phyloP scores from a whole-genome alignment of 2,329 filamentous ascomycete species.

The Aspergillus sp. region DNA sequence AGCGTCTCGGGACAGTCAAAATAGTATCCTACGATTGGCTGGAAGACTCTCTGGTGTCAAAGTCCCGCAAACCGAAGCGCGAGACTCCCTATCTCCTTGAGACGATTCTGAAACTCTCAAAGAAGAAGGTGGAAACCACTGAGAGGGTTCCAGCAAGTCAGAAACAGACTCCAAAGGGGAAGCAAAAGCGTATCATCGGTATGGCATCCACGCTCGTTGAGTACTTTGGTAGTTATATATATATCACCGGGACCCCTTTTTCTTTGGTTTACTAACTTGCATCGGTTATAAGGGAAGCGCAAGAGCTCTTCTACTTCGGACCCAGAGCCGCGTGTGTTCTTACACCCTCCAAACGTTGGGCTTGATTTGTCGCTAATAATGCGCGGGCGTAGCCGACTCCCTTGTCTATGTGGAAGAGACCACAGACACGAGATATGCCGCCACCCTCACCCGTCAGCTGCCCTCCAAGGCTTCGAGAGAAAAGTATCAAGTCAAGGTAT shows the following conservation, averaged over 20 bases:
- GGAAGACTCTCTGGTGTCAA: conserved; percentile 41
- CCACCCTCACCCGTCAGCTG: conserved; percentile 58
- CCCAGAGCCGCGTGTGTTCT: too few species aligned
- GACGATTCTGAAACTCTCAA: conserved; percentile 34
- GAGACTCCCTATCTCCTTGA: conserved; percentile 37
- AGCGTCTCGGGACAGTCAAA: conserved; percentile 34
- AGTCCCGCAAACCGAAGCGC: conserved; percentile 32
- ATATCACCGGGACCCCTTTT: too few species aligned
- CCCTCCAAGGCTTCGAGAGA: conserved; percentile 53
- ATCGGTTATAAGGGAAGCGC: not conserved
- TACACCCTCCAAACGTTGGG: too few species aligned
- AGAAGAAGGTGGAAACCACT: conserved; percentile 7
- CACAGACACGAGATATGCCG: conserved; percentile 61
- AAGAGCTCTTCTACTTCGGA: not conserved
- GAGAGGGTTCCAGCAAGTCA: not conserved
- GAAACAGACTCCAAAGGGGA: not conserved
- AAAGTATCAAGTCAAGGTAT: conserved; percentile 60
- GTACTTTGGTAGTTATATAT: not conserved
- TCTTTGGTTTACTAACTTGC: too few species aligned
- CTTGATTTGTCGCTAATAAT: not conserved
- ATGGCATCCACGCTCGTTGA: not conserved
- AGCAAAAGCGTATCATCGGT: not conserved
- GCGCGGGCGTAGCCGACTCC: conserved; percentile 51
- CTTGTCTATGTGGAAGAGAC: conserved; percentile 63
- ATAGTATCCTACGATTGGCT: conserved; percentile 51